Evolutionary conservation across 345 rosid species (phyloP).

Genomic region (Lumnitzera racemosa): DNA sequence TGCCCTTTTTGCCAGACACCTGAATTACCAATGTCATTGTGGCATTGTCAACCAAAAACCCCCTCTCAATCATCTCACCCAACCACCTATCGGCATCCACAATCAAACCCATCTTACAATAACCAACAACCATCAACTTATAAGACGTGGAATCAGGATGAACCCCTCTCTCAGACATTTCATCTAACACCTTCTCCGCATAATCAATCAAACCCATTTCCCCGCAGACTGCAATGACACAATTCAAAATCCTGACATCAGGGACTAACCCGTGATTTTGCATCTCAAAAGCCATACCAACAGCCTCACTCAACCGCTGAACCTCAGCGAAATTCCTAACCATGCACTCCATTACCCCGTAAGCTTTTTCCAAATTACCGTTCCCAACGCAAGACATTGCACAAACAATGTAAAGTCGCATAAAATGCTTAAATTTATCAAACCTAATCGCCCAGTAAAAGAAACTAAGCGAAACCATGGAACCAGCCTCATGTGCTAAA

Average conservation of each 20-base stretch:
- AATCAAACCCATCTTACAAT: conserved; percentile 50
- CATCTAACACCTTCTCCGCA: conserved; percentile 65
- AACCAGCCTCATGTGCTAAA: conserved; percentile 67
- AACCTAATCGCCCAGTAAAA: conserved; percentile 58
- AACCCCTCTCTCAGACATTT: conserved; percentile 64
- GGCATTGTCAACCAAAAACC: conserved; percentile 57
- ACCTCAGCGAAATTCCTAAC: conserved; percentile 62
- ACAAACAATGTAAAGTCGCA: conserved; percentile 66
- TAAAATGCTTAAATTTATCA: conserved; percentile 60
- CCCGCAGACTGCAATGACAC: conserved; percentile 28
- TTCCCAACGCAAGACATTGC: conserved; percentile 50
- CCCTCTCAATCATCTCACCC: conserved; percentile 52
- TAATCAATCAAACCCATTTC: conserved; percentile 47
- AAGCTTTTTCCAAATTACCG: conserved; percentile 58
- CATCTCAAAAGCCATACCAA: conserved; percentile 67
- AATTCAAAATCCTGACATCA: conserved; percentile 35
- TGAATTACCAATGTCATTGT: conserved; percentile 55
- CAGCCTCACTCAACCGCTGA: conserved; percentile 65
- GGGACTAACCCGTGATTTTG: conserved; percentile 58
- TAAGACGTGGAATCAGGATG: conserved; percentile 44
- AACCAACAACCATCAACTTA: conserved; percentile 57
- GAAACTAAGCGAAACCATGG: conserved; percentile 77
- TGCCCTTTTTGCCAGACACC: conserved; percentile 54
- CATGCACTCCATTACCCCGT: conserved; percentile 60
- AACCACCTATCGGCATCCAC: conserved; percentile 69